Conservation (phyloP, 208 protist species). For the Jaenimonas drosophilae region DNA sequence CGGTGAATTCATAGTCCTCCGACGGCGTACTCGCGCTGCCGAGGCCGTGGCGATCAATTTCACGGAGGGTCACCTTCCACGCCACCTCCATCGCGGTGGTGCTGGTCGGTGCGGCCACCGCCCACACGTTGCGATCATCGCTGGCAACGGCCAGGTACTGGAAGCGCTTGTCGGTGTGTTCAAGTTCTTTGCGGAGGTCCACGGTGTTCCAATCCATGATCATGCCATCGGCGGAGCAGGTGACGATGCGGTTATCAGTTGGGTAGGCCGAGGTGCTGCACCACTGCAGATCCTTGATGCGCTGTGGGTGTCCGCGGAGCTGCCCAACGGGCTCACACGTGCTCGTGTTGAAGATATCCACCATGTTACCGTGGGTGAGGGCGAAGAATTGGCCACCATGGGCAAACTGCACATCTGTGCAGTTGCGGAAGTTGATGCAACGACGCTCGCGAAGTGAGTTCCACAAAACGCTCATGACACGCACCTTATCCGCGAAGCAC, state of each 20-base stretch:
- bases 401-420: slow-evolving; percentile 83
- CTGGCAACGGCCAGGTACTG: slow-evolving; percentile 81
- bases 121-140: slow-evolving; percentile 86
- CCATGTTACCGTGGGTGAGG: slow-evolving; percentile 86
- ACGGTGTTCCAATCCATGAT: slow-evolving; percentile 91
- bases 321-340: slow-evolving; percentile 89
- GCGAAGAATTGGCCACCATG: slow-evolving; percentile 93
- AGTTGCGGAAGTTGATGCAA: slow-evolving; percentile 85
- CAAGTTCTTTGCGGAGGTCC: slow-evolving; percentile 77
- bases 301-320: slow-evolving; percentile 90
- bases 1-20: slow-evolving; percentile 72
- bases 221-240: slow-evolving; percentile 90
- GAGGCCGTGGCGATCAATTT: slow-evolving; percentile 64
- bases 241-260: slow-evolving; percentile 88
- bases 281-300: slow-evolving; percentile 83
- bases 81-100: slow-evolving; percentile 46
- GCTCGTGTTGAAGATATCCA: slow-evolving; percentile 90
- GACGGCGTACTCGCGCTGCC: slow-evolving; percentile 13
- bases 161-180: slow-evolving; percentile 87
- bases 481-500: slow-evolving; percentile 91
- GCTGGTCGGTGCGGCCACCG: slow-evolving; percentile 70
- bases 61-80: slow-evolving; percentile 86
- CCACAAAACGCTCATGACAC: slow-evolving; percentile 92
- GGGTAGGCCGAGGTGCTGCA: slow-evolving; percentile 70
- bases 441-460: slow-evolving; percentile 84